Evolutionary conservation across 192 early-diverging fungal species (phyloP).

Genomic region (Allomyces javanicus): DNA sequence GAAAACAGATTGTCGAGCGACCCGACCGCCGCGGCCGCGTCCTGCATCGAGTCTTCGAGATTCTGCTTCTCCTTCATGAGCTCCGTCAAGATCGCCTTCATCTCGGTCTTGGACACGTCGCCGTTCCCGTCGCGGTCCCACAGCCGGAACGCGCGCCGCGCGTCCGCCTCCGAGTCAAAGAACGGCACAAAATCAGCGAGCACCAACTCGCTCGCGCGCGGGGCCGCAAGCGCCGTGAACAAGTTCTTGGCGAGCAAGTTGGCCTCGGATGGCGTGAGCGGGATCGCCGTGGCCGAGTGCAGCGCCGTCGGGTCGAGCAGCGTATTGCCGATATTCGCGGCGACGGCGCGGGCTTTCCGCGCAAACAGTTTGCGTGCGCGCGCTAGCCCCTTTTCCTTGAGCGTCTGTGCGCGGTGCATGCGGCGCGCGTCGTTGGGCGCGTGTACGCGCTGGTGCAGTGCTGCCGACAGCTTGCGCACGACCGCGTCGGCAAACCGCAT

Average conservation of each 20-base stretch:
- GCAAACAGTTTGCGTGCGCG: not conserved
- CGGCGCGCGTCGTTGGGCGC: not conserved
- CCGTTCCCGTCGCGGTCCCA: slow-evolving; percentile 83
- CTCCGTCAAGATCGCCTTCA: slow-evolving; percentile 66
- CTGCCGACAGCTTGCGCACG: not conserved
- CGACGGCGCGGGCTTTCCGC: not conserved
- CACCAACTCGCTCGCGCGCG: too few species aligned
- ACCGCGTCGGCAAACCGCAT: not conserved
- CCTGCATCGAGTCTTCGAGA: slow-evolving; percentile 48
- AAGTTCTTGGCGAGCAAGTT: too few species aligned
- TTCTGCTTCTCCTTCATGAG: slow-evolving; percentile 22
- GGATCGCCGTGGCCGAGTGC: too few species aligned
- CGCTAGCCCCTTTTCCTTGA: not conserved
- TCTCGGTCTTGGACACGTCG: slow-evolving; percentile 61
- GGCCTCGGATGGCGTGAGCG: too few species aligned
- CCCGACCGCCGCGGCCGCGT: slow-evolving; percentile 67
- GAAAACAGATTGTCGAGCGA: slow-evolving; percentile 32
- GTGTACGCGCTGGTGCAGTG: not conserved
- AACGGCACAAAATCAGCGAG: too few species aligned
- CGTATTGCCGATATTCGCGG: not conserved
- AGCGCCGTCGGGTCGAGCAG: too few species aligned
- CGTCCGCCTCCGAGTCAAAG: slow-evolving; percentile 18
- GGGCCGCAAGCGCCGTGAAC: too few species aligned
- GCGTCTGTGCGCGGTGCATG: not conserved
- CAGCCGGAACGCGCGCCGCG: slow-evolving; percentile 57